Conservation (phyloP, 2,329 filamentous ascomycete genomes). For the Uncinocarpus reesii region DNA sequence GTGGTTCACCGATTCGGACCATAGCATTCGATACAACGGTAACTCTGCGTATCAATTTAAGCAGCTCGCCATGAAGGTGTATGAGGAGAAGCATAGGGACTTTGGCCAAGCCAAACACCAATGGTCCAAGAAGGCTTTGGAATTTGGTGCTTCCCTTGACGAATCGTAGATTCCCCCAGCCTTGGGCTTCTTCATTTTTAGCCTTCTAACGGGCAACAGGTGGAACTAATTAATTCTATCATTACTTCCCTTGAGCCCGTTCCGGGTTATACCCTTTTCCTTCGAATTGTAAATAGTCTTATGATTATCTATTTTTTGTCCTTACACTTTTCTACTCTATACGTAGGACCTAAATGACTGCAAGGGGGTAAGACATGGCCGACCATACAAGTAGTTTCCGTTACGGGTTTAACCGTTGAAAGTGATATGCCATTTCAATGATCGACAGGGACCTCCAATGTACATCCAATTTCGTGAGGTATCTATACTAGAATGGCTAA, state of each 20-base stretch:
- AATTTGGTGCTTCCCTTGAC: constrained; percentile 1
- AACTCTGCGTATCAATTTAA: constrained; percentile 50
- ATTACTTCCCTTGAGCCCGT: background rate
- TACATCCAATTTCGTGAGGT: too few species aligned
- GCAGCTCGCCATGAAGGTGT: constrained; percentile 51
- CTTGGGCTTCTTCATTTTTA: background rate
- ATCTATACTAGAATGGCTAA: too few species aligned
- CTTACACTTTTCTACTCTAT: too few species aligned
- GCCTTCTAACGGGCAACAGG: too few species aligned
- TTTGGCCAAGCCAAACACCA: constrained; percentile 33
- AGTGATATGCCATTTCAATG: too few species aligned
- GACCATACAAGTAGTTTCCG: too few species aligned
- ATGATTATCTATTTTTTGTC: background rate
- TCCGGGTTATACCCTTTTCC: background rate
- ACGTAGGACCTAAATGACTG: too few species aligned
- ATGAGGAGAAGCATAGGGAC: constrained; percentile 49
- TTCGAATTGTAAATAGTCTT: too few species aligned
- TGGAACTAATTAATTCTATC: too few species aligned
- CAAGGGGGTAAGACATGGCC: too few species aligned
- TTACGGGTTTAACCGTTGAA: too few species aligned
- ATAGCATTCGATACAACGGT: constrained; percentile 50
- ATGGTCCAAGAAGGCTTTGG: constrained; percentile 36
- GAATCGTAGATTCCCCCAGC: background rate
- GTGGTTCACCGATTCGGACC: constrained; percentile 56
- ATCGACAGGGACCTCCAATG: too few species aligned